Evolutionary conservation across 345 rosid genomes (phyloP), one percentile per base, ranked within the genome.

Genomic region (Gossypium sturtianum): DNA sequence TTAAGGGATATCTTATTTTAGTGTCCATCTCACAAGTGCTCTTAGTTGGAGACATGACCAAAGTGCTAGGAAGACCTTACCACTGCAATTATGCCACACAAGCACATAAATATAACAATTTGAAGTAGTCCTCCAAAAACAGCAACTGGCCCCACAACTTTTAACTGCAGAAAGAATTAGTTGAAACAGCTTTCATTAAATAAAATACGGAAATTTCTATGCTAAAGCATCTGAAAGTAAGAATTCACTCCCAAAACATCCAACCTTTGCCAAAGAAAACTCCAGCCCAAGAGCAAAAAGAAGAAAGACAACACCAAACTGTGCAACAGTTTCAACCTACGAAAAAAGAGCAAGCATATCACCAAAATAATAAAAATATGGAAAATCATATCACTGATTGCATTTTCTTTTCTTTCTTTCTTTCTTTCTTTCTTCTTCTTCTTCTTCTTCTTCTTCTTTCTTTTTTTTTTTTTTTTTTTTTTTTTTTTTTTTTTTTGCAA

Each of bases 201-300:
- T 45, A 23, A 73, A 43, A 27, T 53, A 74, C 15, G 43, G 25
- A 54, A 20, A 53, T 45, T 74, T 48, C 34, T 59, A 51, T 44
- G 47, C 65, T 64, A 70, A 8, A 38, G 64, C 41, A 43, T 52
- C 71, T 29, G 16, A 19, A 61, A 74, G 29, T 41, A 34, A 23
- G 65, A 74, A 59, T 29, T 44, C 68, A 9, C 69, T 0, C 44
- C 64, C 41, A 43, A 22, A 65, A 54, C 47, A 49, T 16, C 47
- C 61, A 80, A 95, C 99, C 99, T 93, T 96, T 62, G 99, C 86
- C 87, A 91, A 82, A 77, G 99, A 96, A 80, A 96, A 96, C 85
- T 96, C 99, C 77, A 96, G 86, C 10, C 99, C 99, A 75, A 96
- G 84, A 82, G 99, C 98, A 76, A 96, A 96, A 75, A 96, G 99